These are phyloP conservation scores for Exophiala phaeomuriformis DNA, from an alignment of 2,329 filamentous ascomycete genomes.

Conservation along the genomic window DNA sequence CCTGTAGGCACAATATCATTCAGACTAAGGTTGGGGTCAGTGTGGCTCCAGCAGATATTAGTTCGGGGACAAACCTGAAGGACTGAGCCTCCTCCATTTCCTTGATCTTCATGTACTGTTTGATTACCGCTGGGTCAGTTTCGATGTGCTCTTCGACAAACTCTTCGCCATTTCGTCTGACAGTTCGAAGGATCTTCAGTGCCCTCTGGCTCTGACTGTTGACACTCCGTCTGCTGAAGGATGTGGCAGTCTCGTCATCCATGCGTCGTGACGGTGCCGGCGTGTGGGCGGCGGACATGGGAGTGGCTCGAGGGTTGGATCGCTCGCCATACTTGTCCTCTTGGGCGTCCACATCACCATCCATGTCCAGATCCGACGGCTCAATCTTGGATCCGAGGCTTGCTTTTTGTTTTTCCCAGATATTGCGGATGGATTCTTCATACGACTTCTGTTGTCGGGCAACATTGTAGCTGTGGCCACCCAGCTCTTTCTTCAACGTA, in stretches of 20 bases:
- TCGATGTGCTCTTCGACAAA: slow-evolving; percentile 53
- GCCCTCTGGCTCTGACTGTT: slow-evolving; percentile 55
- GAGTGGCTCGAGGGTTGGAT: slow-evolving; percentile 46
- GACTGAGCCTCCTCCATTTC: slow-evolving; percentile 63
- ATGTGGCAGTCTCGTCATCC: slow-evolving; percentile 71
- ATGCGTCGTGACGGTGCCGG: slow-evolving; percentile 46
- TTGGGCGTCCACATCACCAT: slow-evolving; percentile 49
- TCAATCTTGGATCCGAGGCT: slow-evolving; percentile 68
- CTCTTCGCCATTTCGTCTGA: slow-evolving; percentile 56
- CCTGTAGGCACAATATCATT: slow-evolving; percentile 50
- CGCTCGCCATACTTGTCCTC: slow-evolving; percentile 40
- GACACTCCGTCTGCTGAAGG: slow-evolving; percentile 65
- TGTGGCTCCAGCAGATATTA: neutral
- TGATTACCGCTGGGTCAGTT: slow-evolving; percentile 77
- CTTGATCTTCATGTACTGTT: slow-evolving; percentile 75
- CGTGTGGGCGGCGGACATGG: slow-evolving; percentile 59
- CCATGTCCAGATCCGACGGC: slow-evolving; percentile 63
- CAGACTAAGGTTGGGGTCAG: slow-evolving; percentile 16
- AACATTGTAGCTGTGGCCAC: slow-evolving; percentile 95
- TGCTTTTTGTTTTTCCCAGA: slow-evolving; percentile 81
- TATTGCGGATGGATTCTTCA: slow-evolving; percentile 79
- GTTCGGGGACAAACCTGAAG: slow-evolving; percentile 62
- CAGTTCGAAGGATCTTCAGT: slow-evolving; percentile 58
- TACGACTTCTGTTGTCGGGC: slow-evolving; percentile 89
- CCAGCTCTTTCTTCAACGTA: slow-evolving; percentile 68